phyloP scores from a whole-genome alignment of 495 filamentous ascomycete genomes.

The Staphylotrichum tortipilum region DNA sequence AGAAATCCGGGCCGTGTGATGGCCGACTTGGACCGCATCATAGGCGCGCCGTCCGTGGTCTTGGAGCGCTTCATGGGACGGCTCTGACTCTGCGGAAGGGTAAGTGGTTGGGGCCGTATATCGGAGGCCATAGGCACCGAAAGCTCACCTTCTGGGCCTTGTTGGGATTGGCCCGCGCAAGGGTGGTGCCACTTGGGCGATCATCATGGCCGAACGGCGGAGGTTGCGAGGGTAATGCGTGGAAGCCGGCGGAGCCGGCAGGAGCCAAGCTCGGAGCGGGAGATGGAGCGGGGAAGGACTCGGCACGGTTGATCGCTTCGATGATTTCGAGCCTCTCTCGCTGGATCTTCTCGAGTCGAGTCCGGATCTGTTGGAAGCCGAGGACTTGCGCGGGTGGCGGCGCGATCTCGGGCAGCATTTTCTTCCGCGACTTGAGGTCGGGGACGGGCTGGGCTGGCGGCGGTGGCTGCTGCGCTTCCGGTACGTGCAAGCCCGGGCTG shows the following conservation, averaged over 20 bases:
- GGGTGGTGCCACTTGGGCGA: slow-evolving; percentile 18
- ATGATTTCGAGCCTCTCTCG: slow-evolving; percentile 13
- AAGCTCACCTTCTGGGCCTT: slow-evolving; percentile 15
- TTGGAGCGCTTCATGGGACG: slow-evolving; percentile 30
- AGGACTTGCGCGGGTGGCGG: slow-evolving; percentile 4
- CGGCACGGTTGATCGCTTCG: slow-evolving; percentile 16
- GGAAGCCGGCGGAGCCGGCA: slow-evolving; percentile 23
- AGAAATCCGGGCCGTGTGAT: slow-evolving; percentile 1
- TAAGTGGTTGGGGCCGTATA: slow-evolving; percentile 2
- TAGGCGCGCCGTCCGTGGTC: slow-evolving; percentile 18
- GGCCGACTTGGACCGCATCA: slow-evolving; percentile 24
- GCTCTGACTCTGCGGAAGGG: slow-evolving; percentile 12
- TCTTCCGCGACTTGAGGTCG: slow-evolving; percentile 2
- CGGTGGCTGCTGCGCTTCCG: background rate
- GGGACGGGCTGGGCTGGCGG: background rate
- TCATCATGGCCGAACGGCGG: slow-evolving; percentile 18
- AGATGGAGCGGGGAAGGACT: slow-evolving; percentile 2
- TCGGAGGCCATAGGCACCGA: background rate
- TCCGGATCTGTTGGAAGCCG: slow-evolving; percentile 15
- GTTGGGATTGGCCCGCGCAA: background rate
- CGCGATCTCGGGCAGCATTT: slow-evolving; percentile 11
- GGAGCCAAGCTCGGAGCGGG: slow-evolving; percentile 11
- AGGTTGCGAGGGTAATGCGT: no score
- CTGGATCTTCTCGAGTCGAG: slow-evolving; percentile 9
- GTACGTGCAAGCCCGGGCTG: slow-evolving; percentile 10